Evolutionary conservation across 257 asterid species (phyloP).

Genomic region (Fraxinus pennsylvanica): DNA sequence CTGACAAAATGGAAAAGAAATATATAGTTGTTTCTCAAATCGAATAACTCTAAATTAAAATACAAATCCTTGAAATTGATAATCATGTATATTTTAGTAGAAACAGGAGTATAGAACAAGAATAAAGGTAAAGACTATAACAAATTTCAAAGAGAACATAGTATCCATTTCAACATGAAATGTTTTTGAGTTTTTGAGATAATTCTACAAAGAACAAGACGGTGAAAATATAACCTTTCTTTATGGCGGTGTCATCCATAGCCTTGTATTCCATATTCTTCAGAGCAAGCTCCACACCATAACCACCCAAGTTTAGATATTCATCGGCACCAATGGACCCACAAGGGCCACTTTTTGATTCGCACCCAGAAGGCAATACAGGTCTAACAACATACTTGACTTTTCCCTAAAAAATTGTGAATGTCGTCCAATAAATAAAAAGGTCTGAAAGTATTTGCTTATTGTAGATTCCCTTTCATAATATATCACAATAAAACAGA

Average conservation of each 20-base stretch:
- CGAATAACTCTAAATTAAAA: conserved; percentile 1
- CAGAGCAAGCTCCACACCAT: conserved; percentile 99
- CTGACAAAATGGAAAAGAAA: neutral
- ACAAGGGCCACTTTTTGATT: conserved; percentile 66
- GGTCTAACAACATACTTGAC: conserved; percentile 83
- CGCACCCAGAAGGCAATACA: conserved; percentile 86
- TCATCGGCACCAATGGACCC: conserved; percentile 86
- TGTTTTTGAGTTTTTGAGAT: conserved; percentile 19
- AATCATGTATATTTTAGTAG: conserved; percentile 2
- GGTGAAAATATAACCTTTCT: conserved; percentile 54
- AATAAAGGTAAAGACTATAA: neutral
- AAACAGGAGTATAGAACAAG: conserved; percentile 1
- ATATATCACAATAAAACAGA: conserved; percentile 5
- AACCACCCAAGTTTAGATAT: conserved; percentile 84
- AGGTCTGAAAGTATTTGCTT: neutral
- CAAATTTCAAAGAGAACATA: conserved; percentile 2
- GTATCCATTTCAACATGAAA: conserved; percentile 14
- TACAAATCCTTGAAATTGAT: conserved; percentile 14
- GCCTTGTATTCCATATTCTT: conserved; percentile 99
- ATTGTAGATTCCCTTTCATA: conserved; percentile 17
- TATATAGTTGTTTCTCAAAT: neutral
- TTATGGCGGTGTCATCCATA: conserved; percentile 88
- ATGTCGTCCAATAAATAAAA: neutral
- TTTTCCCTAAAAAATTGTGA: conserved; percentile 55
- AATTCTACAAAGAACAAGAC: conserved; percentile 18